Percentiles rank a stretch among this genome's conserved stretches.
phyloP scores from a whole-genome alignment of 768 basidiomycete genomes.

The Kwoniella mangroviensis region DNA sequence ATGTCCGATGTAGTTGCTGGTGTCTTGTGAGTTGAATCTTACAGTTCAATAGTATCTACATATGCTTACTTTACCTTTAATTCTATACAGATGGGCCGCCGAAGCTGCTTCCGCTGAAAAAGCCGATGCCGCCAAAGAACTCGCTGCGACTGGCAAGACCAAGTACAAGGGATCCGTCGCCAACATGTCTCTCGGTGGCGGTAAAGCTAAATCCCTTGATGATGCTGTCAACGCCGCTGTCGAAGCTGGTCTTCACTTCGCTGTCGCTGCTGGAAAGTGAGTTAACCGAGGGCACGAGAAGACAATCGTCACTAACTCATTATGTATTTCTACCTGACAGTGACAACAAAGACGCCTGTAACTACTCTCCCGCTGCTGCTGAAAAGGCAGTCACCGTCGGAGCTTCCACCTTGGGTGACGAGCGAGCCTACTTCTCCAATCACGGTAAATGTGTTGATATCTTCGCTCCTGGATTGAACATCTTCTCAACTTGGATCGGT shows the following conservation, averaged over 20 bases:
- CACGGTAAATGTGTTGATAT: slow-evolving; percentile 86
- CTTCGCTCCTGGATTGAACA: slow-evolving; percentile 88
- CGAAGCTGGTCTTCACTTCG: slow-evolving; percentile 83
- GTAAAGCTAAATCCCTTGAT: slow-evolving; percentile 84
- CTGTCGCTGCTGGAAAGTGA: slow-evolving; percentile 84
- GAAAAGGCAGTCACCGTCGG: slow-evolving; percentile 92
- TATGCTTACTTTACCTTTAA: background rate
- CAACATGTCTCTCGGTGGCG: slow-evolving; percentile 95
- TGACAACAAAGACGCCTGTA: slow-evolving; percentile 86
- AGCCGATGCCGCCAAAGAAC: slow-evolving; percentile 68
- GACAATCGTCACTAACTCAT: background rate
- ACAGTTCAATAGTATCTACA: too few species aligned
- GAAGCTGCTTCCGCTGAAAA: slow-evolving; percentile 63
- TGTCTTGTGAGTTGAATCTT: slow-evolving; percentile 61
- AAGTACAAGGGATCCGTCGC: slow-evolving; percentile 79
- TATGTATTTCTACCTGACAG: slow-evolving; percentile 59
- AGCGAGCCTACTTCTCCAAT: slow-evolving; percentile 75
- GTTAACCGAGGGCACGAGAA: slow-evolving; percentile 1
- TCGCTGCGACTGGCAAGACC: slow-evolving; percentile 73
- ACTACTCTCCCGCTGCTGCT: slow-evolving; percentile 87
- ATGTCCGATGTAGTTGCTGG: slow-evolving; percentile 94
- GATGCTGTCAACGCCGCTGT: slow-evolving; percentile 84
- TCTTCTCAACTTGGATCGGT: slow-evolving; percentile 83
- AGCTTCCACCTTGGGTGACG: slow-evolving; percentile 64
- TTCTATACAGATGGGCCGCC: slow-evolving; percentile 66